Percentiles rank a stretch among this genome's conserved stretches.
These are phyloP conservation scores for Vicia sativa DNA, from an alignment of 306 rosid genomes.

Conservation along the genomic window DNA sequence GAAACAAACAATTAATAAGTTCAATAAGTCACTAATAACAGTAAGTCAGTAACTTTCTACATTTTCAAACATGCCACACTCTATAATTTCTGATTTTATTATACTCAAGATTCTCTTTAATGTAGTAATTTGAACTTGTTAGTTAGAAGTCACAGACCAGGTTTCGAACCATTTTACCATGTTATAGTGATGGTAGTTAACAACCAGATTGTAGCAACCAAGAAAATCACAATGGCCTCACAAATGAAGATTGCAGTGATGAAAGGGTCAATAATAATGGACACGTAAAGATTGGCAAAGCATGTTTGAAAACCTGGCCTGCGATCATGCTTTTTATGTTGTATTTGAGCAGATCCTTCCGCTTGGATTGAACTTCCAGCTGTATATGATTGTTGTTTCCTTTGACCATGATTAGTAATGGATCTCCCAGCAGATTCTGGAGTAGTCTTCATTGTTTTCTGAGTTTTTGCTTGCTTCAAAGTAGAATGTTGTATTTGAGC, in stretches of 20 bases:
- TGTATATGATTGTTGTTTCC: slow-evolving; percentile 9
- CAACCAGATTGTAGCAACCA: slow-evolving; percentile 25
- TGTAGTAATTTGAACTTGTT: slow-evolving; percentile 10
- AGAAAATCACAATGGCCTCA: slow-evolving; percentile 27
- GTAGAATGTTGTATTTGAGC: background rate
- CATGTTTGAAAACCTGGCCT: slow-evolving; percentile 32
- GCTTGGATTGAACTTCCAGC: slow-evolving; percentile 1
- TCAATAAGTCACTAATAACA: background rate
- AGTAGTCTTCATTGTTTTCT: background rate
- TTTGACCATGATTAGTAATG: background rate
- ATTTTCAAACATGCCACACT: background rate
- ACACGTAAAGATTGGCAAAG: slow-evolving; percentile 58
- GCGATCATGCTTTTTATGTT: too few species aligned
- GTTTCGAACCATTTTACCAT: slow-evolving; percentile 39
- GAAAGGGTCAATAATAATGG: slow-evolving; percentile 38
- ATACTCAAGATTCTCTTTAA: background rate
- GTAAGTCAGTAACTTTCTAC: slow-evolving; percentile 1
- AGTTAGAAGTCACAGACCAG: slow-evolving; percentile 55
- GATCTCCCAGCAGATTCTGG: background rate
- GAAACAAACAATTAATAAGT: slow-evolving; percentile 17
- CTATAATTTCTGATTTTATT: background rate
- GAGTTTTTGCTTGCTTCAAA: slow-evolving; percentile 1
- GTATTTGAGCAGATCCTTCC: background rate
- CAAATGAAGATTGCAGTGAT: slow-evolving; percentile 46
- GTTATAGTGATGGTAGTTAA: background rate